Evolutionary conservation across 169 alveolate genomes (phyloP).

Genomic region (Fabrea salina): DNA sequence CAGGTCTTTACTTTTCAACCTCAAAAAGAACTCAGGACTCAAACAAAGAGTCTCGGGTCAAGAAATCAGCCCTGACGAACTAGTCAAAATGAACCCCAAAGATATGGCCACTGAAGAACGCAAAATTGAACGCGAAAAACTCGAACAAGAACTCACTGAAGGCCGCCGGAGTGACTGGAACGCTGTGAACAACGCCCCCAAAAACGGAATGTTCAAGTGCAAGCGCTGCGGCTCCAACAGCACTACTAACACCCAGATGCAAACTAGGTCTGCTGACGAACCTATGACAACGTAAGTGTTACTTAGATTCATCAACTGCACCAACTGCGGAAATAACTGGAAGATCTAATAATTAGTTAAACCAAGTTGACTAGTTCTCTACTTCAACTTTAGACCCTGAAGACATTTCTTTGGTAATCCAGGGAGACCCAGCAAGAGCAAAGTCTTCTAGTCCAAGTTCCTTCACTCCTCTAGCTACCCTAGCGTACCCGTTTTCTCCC

Average conservation of each 20-base stretch:
- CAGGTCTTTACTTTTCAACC: conserved; percentile 75
- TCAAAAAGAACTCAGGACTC: conserved; percentile 86
- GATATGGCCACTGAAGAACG: conserved; percentile 93
- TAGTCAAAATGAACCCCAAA: conserved; percentile 88
- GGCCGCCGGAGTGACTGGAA: conserved; percentile 96
- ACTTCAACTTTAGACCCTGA: conserved; percentile 22
- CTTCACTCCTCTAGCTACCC: conserved; percentile 36
- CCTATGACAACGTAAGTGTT: conserved; percentile 93
- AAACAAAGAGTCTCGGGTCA: conserved; percentile 83
- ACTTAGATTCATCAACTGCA: conserved; percentile 87
- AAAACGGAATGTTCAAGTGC: conserved; percentile 85
- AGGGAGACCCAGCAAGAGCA: conserved; percentile 41
- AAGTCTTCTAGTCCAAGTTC: conserved; percentile 41
- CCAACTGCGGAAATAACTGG: conserved; percentile 93
- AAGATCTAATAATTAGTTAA: conserved; percentile 79
- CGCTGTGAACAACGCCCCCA: conserved; percentile 71
- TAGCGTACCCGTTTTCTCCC: conserved; percentile 75
- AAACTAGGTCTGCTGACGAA: conserved; percentile 97
- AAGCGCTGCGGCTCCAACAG: conserved; percentile 88
- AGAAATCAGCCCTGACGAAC: conserved; percentile 67
- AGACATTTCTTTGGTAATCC: conserved; percentile 41
- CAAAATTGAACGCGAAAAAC: conserved; percentile 80
- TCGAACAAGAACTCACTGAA: conserved; percentile 76
- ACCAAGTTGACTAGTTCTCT: too few species aligned
- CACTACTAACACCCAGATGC: conserved; percentile 91